Percentiles rank a stretch among this genome's conserved stretches.
phyloP scores from a whole-genome alignment of 2,329 filamentous ascomycete genomes.

The Escovopsis sp. region DNA sequence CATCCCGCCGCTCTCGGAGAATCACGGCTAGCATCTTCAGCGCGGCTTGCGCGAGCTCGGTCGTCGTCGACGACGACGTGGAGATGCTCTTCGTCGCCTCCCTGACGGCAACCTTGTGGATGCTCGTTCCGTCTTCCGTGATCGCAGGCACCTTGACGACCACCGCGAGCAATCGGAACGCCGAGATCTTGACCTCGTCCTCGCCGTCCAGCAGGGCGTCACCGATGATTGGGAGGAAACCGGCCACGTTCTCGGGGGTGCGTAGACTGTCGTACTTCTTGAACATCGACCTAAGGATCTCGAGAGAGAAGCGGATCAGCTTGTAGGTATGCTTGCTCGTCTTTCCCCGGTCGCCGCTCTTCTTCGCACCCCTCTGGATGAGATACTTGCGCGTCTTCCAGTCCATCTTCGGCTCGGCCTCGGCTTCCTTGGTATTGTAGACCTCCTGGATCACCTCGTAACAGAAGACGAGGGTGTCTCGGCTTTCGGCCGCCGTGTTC shows the following conservation, averaged over 20 bases:
- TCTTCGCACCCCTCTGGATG: constrained; percentile 64
- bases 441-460: constrained; percentile 87
- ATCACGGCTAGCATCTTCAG: constrained; percentile 79
- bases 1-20: constrained; percentile 63
- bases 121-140: constrained; percentile 48
- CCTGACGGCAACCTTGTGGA: constrained; percentile 64
- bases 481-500: constrained; percentile 63
- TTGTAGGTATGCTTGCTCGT: constrained; percentile 77
- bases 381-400: constrained; percentile 58
- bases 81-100: constrained; percentile 76
- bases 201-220: constrained; percentile 73
- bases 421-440: constrained; percentile 48
- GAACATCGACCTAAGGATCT: constrained; percentile 71
- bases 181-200: constrained; percentile 83
- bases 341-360: constrained; percentile 53
- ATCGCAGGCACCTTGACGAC: constrained; percentile 74
- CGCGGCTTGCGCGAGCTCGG: constrained; percentile 73
- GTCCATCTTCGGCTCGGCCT: constrained; percentile 40
- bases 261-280: constrained; percentile 73
- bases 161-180: constrained; percentile 70
- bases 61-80: constrained; percentile 60
- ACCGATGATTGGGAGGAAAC: constrained; percentile 78
- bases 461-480: constrained; percentile 82
- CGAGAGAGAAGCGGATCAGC: constrained; percentile 73
- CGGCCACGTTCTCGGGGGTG: constrained; percentile 63